phyloP scores from a whole-genome alignment of 208 protist species.

The Naegleria lovaniensis region DNA sequence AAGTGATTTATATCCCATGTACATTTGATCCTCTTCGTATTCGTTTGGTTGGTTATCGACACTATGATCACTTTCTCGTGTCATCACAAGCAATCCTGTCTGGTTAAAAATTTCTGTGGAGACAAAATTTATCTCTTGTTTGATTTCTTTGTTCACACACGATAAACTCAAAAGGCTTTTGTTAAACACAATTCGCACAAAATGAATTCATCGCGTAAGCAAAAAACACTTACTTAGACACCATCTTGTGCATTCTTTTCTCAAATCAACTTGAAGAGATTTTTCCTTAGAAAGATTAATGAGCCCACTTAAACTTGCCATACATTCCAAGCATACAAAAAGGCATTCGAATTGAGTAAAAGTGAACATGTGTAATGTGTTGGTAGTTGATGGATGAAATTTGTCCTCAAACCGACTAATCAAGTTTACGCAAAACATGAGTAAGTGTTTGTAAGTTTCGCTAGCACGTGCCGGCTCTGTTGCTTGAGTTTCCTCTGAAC shows the following conservation, averaged over 20 bases:
- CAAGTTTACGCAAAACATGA: background rate
- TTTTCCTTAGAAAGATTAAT: background rate
- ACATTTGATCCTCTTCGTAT: background rate
- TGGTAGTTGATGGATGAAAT: background rate
- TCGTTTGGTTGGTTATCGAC: too few species aligned
- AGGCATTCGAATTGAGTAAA: background rate
- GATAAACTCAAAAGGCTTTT: background rate
- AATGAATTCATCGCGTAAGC: too few species aligned
- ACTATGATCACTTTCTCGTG: too few species aligned
- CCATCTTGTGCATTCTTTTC: background rate
- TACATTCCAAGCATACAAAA: background rate
- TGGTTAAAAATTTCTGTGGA: background rate
- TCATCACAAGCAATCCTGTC: background rate
- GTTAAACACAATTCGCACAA: too few species aligned
- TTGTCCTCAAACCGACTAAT: background rate
- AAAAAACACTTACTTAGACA: background rate
- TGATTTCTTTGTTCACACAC: background rate
- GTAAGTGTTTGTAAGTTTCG: background rate
- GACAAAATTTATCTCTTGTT: background rate
- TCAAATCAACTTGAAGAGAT: background rate
- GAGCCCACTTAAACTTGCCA: background rate
- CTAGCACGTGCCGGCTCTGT: background rate
- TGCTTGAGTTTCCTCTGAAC: background rate
- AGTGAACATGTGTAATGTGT: background rate
- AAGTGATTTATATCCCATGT: background rate